These are phyloP conservation scores for Fusarium multiceps DNA, from an alignment of 2,329 filamentous ascomycete species.

Conservation along the genomic window DNA sequence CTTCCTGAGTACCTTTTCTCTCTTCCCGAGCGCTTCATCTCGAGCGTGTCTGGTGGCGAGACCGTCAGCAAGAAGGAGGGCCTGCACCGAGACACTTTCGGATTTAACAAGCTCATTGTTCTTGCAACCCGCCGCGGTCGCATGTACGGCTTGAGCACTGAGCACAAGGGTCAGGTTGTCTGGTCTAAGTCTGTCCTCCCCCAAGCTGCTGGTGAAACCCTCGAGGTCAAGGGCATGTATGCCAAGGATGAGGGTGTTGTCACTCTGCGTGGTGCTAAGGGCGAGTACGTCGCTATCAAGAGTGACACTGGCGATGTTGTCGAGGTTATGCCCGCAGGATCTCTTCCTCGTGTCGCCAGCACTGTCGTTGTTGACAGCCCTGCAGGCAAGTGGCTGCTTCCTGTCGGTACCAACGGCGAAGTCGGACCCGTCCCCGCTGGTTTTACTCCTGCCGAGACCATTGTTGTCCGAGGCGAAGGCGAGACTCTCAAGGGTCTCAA, in stretches of 20 bases:
- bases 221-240: conserved; percentile 76
- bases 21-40: conserved; percentile 75
- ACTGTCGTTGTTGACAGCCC: conserved; percentile 65
- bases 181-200: conserved; percentile 78
- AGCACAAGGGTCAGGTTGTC: conserved; percentile 75
- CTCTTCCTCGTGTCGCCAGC: conserved; percentile 47
- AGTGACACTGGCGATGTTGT: conserved; percentile 64
- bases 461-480: conserved; percentile 64
- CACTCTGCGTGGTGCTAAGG: conserved; percentile 68
- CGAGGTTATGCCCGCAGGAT: conserved; percentile 55
- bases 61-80: conserved; percentile 57
- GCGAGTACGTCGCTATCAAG: conserved; percentile 70
- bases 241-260: conserved; percentile 69
- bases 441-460: conserved; percentile 61
- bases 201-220: conserved; percentile 64
- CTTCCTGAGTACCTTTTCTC: conserved; percentile 78
- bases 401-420: conserved; percentile 63
- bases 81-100: conserved; percentile 79
- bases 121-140: conserved; percentile 83
- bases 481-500: conserved; percentile 66
- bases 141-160: conserved; percentile 82
- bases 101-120: conserved; percentile 86
- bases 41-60: conserved; percentile 70
- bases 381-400: conserved; percentile 64
- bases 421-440: conserved; percentile 58